phyloP scores from a whole-genome alignment of 1,284 basidiomycete genomes.

The Uromyces viciae-fabae region DNA sequence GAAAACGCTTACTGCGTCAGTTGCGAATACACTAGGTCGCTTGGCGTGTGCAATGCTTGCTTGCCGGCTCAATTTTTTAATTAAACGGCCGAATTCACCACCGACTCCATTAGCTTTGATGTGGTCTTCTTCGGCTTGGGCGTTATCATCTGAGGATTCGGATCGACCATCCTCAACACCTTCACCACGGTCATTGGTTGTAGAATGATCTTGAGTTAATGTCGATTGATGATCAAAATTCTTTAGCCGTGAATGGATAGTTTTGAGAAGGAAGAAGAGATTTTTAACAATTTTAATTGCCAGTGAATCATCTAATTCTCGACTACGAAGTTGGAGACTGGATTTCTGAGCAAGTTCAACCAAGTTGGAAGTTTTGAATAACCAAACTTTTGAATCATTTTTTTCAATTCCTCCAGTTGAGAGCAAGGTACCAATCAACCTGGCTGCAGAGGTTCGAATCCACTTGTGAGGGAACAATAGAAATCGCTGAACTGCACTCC shows the following conservation, averaged over 20 bases:
- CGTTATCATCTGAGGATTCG: constrained; percentile 49
- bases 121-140: constrained; percentile 53
- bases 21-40: constrained; percentile 53
- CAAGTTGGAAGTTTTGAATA: constrained; percentile 54
- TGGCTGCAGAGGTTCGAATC: constrained; percentile 78
- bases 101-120: constrained; percentile 49
- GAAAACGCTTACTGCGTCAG: constrained; percentile 58
- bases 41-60: constrained; percentile 68
- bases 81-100: constrained; percentile 61
- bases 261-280: constrained; percentile 79
- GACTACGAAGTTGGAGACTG: constrained; percentile 75
- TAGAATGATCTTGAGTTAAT: constrained; percentile 48
- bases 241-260: constrained; percentile 9
- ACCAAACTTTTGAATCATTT: constrained; percentile 57
- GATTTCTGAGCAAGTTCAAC: constrained; percentile 71
- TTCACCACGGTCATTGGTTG: constrained; percentile 17
- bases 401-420: constrained; percentile 54
- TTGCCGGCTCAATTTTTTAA: constrained; percentile 60
- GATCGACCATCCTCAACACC: constrained; percentile 3
- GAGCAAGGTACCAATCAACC: constrained; percentile 72
- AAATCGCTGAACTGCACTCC: constrained; percentile 66
- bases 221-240: constrained; percentile 60
- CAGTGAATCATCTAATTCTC: constrained; percentile 70
- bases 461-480: constrained; percentile 89
- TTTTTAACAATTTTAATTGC: constrained; percentile 89